These are phyloP conservation scores for Lentinula lateritia DNA, from an alignment of 768 basidiomycete genomes.

Conservation along the genomic window DNA sequence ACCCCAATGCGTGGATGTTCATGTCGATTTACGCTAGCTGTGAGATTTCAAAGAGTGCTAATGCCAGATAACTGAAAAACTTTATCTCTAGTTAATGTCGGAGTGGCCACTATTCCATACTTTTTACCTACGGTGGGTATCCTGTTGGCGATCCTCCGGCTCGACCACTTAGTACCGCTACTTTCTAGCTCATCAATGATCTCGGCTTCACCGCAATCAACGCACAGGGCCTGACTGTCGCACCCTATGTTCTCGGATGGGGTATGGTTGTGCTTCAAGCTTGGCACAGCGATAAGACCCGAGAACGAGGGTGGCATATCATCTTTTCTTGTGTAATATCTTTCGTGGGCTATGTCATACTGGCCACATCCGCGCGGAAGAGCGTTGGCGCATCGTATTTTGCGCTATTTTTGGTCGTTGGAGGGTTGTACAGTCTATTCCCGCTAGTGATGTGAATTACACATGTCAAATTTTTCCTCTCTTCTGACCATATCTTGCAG, in stretches of 20 bases:
- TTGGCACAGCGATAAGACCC: slow-evolving; percentile 48
- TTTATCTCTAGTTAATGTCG: slow-evolving; percentile 43
- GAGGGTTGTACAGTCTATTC: slow-evolving; percentile 50
- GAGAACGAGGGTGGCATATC: slow-evolving; percentile 51
- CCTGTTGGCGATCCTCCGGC: neutral
- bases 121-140: slow-evolving; percentile 46
- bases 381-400: slow-evolving; percentile 52
- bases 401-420: slow-evolving; percentile 51
- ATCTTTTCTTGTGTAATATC: slow-evolving; percentile 44
- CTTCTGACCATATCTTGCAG: neutral
- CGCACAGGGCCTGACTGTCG: slow-evolving; percentile 54
- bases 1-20: slow-evolving; percentile 48
- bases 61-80: neutral
- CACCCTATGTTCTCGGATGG: slow-evolving; percentile 42
- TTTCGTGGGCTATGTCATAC: slow-evolving; percentile 46
- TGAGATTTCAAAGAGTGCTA: slow-evolving; percentile 15
- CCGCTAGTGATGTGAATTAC: slow-evolving; percentile 43
- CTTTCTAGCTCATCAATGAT: slow-evolving; percentile 41
- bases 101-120: slow-evolving; percentile 52
- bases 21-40: slow-evolving; percentile 49
- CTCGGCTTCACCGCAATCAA: slow-evolving; percentile 53
- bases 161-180: neutral
- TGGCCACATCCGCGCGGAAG: slow-evolving; percentile 45
- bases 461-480: neutral
- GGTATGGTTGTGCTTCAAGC: slow-evolving; percentile 49